Evolutionary conservation across 2,329 filamentous ascomycete species (phyloP).

Genomic region (Penicillium thymicola): DNA sequence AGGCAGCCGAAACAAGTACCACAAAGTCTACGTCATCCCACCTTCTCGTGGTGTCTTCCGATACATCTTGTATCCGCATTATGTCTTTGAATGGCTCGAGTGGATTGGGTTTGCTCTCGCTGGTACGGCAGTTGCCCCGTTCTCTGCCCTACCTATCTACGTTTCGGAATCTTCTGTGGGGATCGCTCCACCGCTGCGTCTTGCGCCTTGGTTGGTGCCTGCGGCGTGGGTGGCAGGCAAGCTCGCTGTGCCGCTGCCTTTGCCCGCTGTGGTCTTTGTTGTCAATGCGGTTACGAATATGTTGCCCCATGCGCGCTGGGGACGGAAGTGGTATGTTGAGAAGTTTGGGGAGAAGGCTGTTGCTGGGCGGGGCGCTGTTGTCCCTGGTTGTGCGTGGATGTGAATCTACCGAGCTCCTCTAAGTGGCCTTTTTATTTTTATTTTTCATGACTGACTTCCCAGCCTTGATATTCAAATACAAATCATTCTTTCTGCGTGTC

Average conservation of each 20-base stretch:
- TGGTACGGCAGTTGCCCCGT: constrained; percentile 37
- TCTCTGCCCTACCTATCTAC: constrained; percentile 3
- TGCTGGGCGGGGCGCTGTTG: constrained; percentile 68
- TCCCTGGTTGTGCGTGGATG: constrained; percentile 53
- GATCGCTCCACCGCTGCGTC: constrained; percentile 25
- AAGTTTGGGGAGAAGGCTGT: constrained; percentile 85
- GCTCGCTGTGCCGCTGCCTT: constrained; percentile 50
- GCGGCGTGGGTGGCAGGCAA: constrained; percentile 27
- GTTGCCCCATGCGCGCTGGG: constrained; percentile 78
- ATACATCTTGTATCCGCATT: constrained; percentile 85
- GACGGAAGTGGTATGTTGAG: constrained; percentile 80
- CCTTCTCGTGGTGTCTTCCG: constrained; percentile 76
- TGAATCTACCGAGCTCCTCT: constrained; percentile 13
- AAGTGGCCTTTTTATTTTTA: neutral
- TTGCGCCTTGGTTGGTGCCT: constrained; percentile 39
- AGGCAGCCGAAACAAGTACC: constrained; percentile 50
- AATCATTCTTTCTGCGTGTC: too few species aligned
- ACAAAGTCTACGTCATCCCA: constrained; percentile 85
- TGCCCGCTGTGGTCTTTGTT: constrained; percentile 76
- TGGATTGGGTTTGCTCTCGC: constrained; percentile 83
- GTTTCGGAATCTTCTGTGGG: neutral
- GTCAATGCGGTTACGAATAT: constrained; percentile 87
- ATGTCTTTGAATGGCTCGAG: constrained; percentile 95
- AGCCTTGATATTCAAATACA: too few species aligned
- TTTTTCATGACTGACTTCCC: too few species aligned